phyloP scores from a whole-genome alignment of 2,329 filamentous ascomycete genomes.

The Allantophomopsis lycopodina region DNA sequence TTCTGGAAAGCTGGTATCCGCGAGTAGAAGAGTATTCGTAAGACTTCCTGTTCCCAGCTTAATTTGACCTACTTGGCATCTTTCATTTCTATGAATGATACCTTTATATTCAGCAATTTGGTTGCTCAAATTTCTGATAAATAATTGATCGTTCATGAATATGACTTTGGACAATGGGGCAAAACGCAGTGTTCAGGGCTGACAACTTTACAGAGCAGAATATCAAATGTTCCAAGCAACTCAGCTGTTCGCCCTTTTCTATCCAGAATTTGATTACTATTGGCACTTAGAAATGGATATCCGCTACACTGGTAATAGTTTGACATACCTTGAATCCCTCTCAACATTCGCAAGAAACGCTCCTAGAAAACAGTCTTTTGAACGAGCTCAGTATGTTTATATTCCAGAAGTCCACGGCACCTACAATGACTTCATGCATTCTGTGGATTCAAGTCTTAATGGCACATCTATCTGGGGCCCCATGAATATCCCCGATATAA shows the following conservation, averaged over 20 bases:
- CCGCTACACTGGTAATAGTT: constrained; percentile 49
- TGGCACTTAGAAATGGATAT: constrained; percentile 65
- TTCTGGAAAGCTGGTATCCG: constrained; percentile 16
- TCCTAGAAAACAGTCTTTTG: constrained; percentile 62
- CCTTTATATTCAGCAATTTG: too few species aligned
- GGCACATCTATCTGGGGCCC: constrained; percentile 44
- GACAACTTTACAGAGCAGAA: constrained; percentile 83
- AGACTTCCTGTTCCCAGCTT: too few species aligned
- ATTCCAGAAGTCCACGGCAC: constrained; percentile 56
- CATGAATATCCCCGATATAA: constrained; percentile 41
- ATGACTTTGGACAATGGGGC: constrained; percentile 44
- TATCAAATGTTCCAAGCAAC: constrained; percentile 87
- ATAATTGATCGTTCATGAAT: too few species aligned
- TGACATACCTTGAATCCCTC: constrained; percentile 60
- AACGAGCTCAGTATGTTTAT: constrained; percentile 64
- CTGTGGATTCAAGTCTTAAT: constrained; percentile 31
- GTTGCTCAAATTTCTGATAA: too few species aligned
- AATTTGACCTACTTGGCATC: too few species aligned
- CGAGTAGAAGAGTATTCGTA: too few species aligned
- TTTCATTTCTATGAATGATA: too few species aligned
- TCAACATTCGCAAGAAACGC: constrained; percentile 54
- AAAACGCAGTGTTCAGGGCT: constrained; percentile 30
- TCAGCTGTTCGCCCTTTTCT: constrained; percentile 59
- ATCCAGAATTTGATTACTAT: constrained; percentile 51
- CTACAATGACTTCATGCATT: constrained; percentile 53